Evolutionary conservation across 805 yeast species (phyloP), one percentile per base, ranked within the genome.

Genomic region (Pichia cabralensis): DNA sequence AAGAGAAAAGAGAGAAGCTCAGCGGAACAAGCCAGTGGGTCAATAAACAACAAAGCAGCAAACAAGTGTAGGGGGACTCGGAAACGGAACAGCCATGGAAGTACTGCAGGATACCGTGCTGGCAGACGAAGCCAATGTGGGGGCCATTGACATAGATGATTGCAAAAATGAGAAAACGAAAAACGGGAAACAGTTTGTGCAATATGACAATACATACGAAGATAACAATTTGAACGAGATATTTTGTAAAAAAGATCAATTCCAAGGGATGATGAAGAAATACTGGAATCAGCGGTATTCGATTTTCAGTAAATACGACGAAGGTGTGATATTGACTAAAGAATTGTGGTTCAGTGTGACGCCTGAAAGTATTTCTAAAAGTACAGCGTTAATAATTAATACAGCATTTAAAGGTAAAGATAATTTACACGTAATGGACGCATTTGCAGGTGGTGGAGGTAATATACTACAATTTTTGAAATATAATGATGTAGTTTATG

Each of bases 311-410:
- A 62, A 57, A 42, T 80, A 64, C 43, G 83, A 81, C 46, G 69
- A 74, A 6, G 88, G 89, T 0, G 65, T 85, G 3, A 64, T 64
- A 34, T 62, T 88, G 61, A 79, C 80, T 2, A 61, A 70, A 12
- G 89, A 79, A 49, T 64, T 85, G 33, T 82, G 94, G 92, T 88
- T 66, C 53, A 77, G 89, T 38, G 94, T 85, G 6, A 86, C 96
- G 0, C 86, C 94, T 0, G 96, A 86, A 48, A 47, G 53, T 2
- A 60, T 81, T 3, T 94, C 95, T 1, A 56, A 60, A 7, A 74
- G 74, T 44, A 55, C 69, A 0, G 79, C 86, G 0, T 63, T 65
- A 34, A 64, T 74, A 34, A 56, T 76, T n/a, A 54, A 61, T 46
- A 95, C 86, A 1, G 95, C 94, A 1, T 95, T 95, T 0, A 61